phyloP scores from a whole-genome alignment of 2,329 filamentous ascomycete species.

The Curvularia eragrostidis region DNA sequence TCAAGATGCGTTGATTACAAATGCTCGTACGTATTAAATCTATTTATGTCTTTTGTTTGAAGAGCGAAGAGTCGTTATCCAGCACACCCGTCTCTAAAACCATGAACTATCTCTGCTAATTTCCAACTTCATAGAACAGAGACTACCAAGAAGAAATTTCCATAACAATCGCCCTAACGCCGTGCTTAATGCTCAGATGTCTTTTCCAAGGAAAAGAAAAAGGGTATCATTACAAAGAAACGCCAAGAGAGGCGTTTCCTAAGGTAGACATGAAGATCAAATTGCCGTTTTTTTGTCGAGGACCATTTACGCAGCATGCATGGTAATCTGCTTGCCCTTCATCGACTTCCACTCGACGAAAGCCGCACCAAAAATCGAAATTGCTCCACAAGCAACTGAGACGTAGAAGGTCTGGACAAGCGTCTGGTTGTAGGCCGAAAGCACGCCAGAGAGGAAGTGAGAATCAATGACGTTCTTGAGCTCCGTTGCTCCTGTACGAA shows the following conservation, averaged over 20 bases:
- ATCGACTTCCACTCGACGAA: constrained; percentile 71
- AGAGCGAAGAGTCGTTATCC: constrained; percentile 17
- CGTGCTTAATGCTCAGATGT: neutral
- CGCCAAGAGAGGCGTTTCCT: neutral
- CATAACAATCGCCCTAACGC: neutral
- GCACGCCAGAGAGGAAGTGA: constrained; percentile 61
- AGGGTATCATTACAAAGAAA: constrained; percentile 12
- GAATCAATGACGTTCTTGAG: constrained; percentile 56
- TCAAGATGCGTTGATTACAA: neutral
- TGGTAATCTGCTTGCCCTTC: constrained; percentile 62
- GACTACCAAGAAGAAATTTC: neutral
- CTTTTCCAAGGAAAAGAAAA: neutral
- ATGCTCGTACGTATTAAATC: neutral
- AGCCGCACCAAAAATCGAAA: constrained; percentile 62
- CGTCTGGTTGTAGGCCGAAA: constrained; percentile 68
- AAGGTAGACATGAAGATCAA: neutral
- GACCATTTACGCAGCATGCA: constrained; percentile 36
- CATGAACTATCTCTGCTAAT: neutral
- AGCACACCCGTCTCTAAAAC: neutral
- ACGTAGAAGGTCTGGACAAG: constrained; percentile 68
- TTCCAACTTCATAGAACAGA: neutral
- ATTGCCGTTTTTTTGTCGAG: neutral
- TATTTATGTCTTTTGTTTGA: neutral
- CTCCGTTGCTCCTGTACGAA: constrained; percentile 63
- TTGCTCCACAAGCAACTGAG: constrained; percentile 60